Base-by-base conservation (phyloP, 352 stramenopile genomes). In the Globisporangium yorkense region DNA sequence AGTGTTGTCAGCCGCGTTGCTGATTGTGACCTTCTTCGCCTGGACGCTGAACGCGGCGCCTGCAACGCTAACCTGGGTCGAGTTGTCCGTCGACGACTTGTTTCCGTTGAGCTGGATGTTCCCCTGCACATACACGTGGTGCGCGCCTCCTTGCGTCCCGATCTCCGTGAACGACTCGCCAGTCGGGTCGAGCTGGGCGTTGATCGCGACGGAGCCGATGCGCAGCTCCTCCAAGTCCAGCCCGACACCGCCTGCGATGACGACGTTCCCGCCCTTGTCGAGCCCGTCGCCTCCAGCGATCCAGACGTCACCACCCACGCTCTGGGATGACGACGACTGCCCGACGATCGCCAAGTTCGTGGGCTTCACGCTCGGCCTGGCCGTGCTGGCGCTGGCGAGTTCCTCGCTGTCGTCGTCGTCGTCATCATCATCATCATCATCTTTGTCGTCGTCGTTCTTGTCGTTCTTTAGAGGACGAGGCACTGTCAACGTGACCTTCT, bases 101-200 rank as follows among this genome's bases (percentile, higher is more conserved):
- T 78, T 72, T 16, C 59, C 55, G 45, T 90, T 93, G 45, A 93
- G 72, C 0, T 68, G 62, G 5, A 93, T 67, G 20, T 77, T 44
- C 0, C 80, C 80, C 29, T 88, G 67, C 43, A 91, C 53, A 2
- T 71, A 71, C 6, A 91, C 78, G n/a, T 65, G 29, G 44, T 91
- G 80, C 0, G 62, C 70, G 18, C 56, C 49, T 33, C 77, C 72
- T 24, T 85, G 68, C 4, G 72, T 80, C 37, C 80, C 80, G 39
- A 91, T 88, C 52, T 83, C 75, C 0, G 78, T 91, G 27, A 70
- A 35, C 6, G 80, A 90, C n/a, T 57, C 59, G 1, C 58, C 69
- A 2, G 66, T 53, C 7, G 67, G 54, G 1, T 80, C 66, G 20
- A 90, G 62, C 3, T 73, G 65, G 16, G 80, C 68, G 48, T 91